These are phyloP conservation scores for Macrolepiota fuliginosa DNA, from an alignment of 768 basidiomycete genomes.

Conservation along the genomic window DNA sequence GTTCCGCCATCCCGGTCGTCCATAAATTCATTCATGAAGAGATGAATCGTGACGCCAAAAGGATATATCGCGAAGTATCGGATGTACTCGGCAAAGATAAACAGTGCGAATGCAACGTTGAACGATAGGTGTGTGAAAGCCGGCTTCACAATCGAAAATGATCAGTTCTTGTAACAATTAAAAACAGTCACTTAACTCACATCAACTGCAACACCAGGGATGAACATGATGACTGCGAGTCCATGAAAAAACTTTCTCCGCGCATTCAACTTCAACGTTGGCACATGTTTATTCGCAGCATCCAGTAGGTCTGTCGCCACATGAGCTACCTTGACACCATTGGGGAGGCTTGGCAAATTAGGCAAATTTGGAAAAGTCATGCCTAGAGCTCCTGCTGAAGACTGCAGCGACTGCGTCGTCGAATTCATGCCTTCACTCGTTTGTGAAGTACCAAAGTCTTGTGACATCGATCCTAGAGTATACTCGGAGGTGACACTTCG, in stretches of 20 bases:
- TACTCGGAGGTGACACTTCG: slow-evolving; percentile 28
- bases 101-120: slow-evolving; percentile 91
- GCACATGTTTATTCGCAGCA: slow-evolving; percentile 87
- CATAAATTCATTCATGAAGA: slow-evolving; percentile 97
- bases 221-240: slow-evolving; percentile 93
- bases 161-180: slow-evolving; percentile 1
- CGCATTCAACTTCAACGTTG: slow-evolving; percentile 86
- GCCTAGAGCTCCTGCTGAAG: slow-evolving; percentile 27
- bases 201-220: slow-evolving; percentile 91
- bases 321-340: slow-evolving; percentile 40
- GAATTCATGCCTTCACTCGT: background rate
- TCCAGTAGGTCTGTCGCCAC: slow-evolving; percentile 70
- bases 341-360: slow-evolving; percentile 49
- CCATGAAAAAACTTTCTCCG: slow-evolving; percentile 97
- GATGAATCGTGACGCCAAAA: slow-evolving; percentile 86
- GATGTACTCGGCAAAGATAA: slow-evolving; percentile 95
- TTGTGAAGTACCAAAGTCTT: slow-evolving; percentile 3
- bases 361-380: slow-evolving; percentile 50
- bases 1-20: slow-evolving; percentile 95
- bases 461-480: background rate
- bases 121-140: slow-evolving; percentile 96
- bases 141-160: slow-evolving; percentile 51
- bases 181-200: slow-evolving; percentile 47
- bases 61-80: slow-evolving; percentile 99
- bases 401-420: slow-evolving; percentile 8